Evolutionary conservation across 2,329 filamentous ascomycete genomes (phyloP), one percentile per base, ranked within the genome.

Genomic region (Beauveria asiatica): DNA sequence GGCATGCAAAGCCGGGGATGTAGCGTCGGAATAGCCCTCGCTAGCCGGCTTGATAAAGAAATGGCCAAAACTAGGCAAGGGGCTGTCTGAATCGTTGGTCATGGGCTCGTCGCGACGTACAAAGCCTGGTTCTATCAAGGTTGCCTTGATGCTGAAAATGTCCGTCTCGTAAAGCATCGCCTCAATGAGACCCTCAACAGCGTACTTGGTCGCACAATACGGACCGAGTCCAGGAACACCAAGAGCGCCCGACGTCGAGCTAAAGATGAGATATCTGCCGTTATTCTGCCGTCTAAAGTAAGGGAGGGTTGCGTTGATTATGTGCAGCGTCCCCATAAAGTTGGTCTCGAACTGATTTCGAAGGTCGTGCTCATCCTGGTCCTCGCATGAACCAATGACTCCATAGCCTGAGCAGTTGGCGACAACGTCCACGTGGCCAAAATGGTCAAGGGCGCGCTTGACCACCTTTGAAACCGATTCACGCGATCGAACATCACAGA

Each of bases 311-410:
- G 90, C 78, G 72, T 97, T 92, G 62, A 97, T 88, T 67, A 99
- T 96, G 74, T 97, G 89, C 62, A 97, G 75, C 0, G 92, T 95
- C 58, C 94, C 94, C 80, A 96, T 93, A 74, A 97, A 96, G 74
- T 99, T 99, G 23, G 92, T 97, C 78, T 95, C 91, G 75, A 97
- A 97, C 73, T 97, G 94, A 69, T 96, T 93, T 61, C 92, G 89
- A 66, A 97, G 83, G 70, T 97, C 94, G 72, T 92, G 87, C 71
- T 96, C 91, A 72, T 97, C 92, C 76, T 97, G 94, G 74, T 97
- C 94, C 75, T 97, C 94, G 74, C 92, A 97, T 1, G 93, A 87
- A 30, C 91, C 93, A 66, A 97, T 96, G 58, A 99, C 92, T 57
- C 92, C 93, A 74, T 96, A 97, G 17, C 93, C 93, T 13, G 91